Evolutionary conservation across 2,329 filamentous ascomycete genomes (phyloP), one percentile per base, ranked within the genome.

Genomic region (Colletotrichum cordylinicola): DNA sequence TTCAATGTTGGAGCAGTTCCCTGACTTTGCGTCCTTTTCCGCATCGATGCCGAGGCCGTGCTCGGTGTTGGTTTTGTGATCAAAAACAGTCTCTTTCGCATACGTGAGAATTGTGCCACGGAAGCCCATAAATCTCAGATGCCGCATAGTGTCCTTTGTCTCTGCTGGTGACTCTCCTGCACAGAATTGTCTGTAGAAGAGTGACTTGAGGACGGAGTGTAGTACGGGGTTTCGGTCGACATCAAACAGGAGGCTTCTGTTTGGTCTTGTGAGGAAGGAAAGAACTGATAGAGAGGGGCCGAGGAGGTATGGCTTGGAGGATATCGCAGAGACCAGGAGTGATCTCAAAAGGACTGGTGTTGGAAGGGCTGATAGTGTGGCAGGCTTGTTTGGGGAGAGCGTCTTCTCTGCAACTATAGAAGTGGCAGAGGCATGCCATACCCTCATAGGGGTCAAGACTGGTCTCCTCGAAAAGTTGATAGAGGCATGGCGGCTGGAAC

Each of bases 131-230:
- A 88, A 84, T 83, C 95, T 94, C 12, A 98, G 87, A 2, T 89
- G 87, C 2, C 88, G 82, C 37, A 95, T 91, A 0, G 94, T 96
- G 35, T 83, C 85, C 56, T 88, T 87, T 2, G 98, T 93, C 84
- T 98, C 94, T 2, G 83, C 80, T 1, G 90, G 88, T 65, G 91
- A 94, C 84, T 96, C 94, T 33, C 96, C 96, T 0, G 95, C 95
- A 83, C 96, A 98, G 85, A 98, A 98, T 81, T 98, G 96, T 35
- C 92, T 92, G 83, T 98, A 98, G 80, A 98, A 96, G 0, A 95
- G 96, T 81, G 93, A 91, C 83, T 95, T 95, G 65, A 98, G 87
- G 58, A 96, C 82, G 74, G 87, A 91, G 65, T 92, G 90, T 16
- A 98, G 88, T 2, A 96, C 62, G 0, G 91, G 91, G 82, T 98